Evolutionary conservation across 805 yeast species (phyloP).

Genomic region (Maudiozyma bulderi): DNA sequence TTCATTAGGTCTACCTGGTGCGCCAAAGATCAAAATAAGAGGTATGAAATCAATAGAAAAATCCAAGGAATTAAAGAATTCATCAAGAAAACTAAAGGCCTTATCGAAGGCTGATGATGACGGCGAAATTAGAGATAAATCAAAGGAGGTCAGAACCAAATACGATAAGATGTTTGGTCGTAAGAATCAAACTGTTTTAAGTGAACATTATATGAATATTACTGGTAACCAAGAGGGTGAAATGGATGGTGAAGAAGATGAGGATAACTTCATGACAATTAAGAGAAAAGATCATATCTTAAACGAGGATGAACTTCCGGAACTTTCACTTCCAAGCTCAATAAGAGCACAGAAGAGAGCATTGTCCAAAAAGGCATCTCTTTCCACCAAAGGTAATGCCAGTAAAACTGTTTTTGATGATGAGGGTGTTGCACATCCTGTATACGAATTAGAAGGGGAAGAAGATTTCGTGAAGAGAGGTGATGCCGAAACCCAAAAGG

Average conservation of each 20-base stretch:
- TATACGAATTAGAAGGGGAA: constrained; percentile 85
- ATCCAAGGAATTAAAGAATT: constrained; percentile 68
- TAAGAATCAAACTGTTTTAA: constrained; percentile 81
- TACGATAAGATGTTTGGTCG: constrained; percentile 95
- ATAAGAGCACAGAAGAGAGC: constrained; percentile 82
- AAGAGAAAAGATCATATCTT: constrained; percentile 71
- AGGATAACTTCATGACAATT: constrained; percentile 69
- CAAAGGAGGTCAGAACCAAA: constrained; percentile 57
- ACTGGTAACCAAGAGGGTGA: constrained; percentile 41
- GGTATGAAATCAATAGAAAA: constrained; percentile 36
- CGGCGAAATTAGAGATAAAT: constrained; percentile 41
- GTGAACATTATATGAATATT: constrained; percentile 77
- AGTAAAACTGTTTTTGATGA: constrained; percentile 84
- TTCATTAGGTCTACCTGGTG: constrained; percentile 89
- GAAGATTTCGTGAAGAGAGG: constrained; percentile 70
- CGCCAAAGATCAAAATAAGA: constrained; percentile 78
- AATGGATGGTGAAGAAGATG: constrained; percentile 40
- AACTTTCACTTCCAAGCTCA: constrained; percentile 55
- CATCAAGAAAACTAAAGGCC: constrained; percentile 57
- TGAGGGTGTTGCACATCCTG: constrained; percentile 84
- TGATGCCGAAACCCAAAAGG: constrained; percentile 59
- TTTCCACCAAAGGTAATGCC: constrained; percentile 54
- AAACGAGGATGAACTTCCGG: constrained; percentile 55
- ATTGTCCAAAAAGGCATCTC: constrained; percentile 68
- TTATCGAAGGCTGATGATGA: constrained; percentile 51